Base-by-base conservation (phyloP, 768 basidiomycete species). In the Russula olivacea region DNA sequence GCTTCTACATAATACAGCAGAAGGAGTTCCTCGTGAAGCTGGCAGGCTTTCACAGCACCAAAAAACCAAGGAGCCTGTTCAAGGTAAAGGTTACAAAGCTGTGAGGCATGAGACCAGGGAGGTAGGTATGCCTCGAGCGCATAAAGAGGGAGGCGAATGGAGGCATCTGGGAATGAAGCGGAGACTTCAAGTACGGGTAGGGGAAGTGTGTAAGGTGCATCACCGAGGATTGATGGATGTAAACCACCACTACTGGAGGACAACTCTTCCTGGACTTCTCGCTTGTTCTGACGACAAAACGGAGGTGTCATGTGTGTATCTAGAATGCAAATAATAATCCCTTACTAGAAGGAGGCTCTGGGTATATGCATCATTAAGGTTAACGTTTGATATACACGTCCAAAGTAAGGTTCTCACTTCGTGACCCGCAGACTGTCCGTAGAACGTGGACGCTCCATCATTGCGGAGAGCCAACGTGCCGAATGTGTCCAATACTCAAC, bases 61-160 rank as follows among this genome's bases (percentile, higher is more conserved):
- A 88, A 89, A 70, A 89, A 88, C 89, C 89, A 91, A 0, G 86
- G 85, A 3, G 88, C 86, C 69, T 87, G 84, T n/a, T 85, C 84
- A 45, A 89, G 79, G 71, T 90, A 91, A 12, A 88, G 76, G n/a
- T 83, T 80, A 67, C 79, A 80, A 38, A 91, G 77, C 36, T 82
- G 79, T 50, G 73, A 75, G 0, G 85, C 83, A 41, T 86, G 84
- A 9, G 74, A 70, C 79, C 82, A 86, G 0, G 80, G 72, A 0
- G 89, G 89, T 1, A 89, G 78, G 69, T 82, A 79, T 15, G 74
- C 70, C 45, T 76, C 71, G 21, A 83, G 55, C 10, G 51, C 49
- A 23, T 56, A 54, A 34, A 65, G 59, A 25, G 59, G 51, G 7
- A 63, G 36, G 12, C 32, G 55, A 8, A 51, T 41, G 34, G 47